phyloP scores from a whole-genome alignment of 139 green algal genomes.

The Chlorella sp. region DNA sequence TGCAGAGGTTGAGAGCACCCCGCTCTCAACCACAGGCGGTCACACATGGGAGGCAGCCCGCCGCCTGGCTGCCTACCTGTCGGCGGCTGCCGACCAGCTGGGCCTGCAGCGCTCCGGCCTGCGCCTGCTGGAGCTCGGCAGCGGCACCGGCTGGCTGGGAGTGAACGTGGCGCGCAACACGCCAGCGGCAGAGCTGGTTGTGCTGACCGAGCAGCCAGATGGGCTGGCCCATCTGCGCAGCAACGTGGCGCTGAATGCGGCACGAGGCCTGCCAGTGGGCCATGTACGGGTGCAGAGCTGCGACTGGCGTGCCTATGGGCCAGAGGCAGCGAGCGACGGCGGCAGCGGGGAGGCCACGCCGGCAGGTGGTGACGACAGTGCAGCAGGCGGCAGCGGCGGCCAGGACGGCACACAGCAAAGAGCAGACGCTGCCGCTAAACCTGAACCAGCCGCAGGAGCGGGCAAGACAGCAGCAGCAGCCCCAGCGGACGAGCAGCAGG shows the following conservation, averaged over 20 bases:
- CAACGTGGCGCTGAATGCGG: slow-evolving; percentile 57
- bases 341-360: neutral
- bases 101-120: slow-evolving; percentile 7
- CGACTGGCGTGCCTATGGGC: slow-evolving; percentile 27
- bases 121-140: slow-evolving; percentile 67
- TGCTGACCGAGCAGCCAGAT: slow-evolving; percentile 44
- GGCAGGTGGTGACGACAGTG: neutral
- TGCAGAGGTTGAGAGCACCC: slow-evolving; percentile 30
- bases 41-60: slow-evolving; percentile 43
- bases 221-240: slow-evolving; percentile 52
- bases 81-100: neutral
- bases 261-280: slow-evolving; percentile 20
- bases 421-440: neutral
- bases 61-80: slow-evolving; percentile 31
- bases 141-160: slow-evolving; percentile 65
- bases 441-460: neutral
- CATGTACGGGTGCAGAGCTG: slow-evolving; percentile 30
- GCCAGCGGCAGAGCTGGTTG: slow-evolving; percentile 37
- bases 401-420: neutral
- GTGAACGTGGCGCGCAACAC: slow-evolving; percentile 62
- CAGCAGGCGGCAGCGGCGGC: neutral
- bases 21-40: slow-evolving; percentile 34
- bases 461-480: neutral
- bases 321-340: neutral
- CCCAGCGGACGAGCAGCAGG: neutral